Evolutionary conservation across 352 stramenopile genomes (phyloP).

Genomic region (Phytophthora citricola): DNA sequence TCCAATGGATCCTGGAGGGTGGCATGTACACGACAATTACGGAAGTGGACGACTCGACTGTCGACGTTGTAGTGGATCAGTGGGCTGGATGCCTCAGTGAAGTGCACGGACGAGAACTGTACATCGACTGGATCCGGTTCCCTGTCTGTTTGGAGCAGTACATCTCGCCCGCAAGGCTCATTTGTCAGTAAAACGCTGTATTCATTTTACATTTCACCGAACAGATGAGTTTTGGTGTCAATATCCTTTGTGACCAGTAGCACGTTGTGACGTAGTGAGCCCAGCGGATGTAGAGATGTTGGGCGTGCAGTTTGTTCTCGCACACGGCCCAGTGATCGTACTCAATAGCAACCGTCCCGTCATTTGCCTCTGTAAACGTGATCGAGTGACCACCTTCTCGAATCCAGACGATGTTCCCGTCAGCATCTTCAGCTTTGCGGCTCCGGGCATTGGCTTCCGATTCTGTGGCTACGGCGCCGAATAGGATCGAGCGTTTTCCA

Average conservation of each 20-base stretch:
- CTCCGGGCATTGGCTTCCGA: neutral
- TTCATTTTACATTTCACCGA: neutral
- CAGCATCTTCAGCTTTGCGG: neutral
- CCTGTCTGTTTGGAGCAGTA: constrained; percentile 9
- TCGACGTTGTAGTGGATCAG: constrained; percentile 5
- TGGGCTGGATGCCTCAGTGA: constrained; percentile 3
- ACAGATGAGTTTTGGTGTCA: neutral
- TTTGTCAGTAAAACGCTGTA: neutral
- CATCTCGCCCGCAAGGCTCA: neutral
- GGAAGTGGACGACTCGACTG: neutral
- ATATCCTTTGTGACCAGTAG: too few relatives aligned
- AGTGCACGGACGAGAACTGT: constrained; percentile 2
- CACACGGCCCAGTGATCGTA: neutral
- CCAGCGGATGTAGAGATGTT: neutral
- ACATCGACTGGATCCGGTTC: constrained; percentile 13
- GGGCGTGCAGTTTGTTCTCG: neutral
- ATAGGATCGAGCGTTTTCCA: too few relatives aligned
- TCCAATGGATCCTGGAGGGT: constrained; percentile 6
- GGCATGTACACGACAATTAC: constrained; percentile 8
- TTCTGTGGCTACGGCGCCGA: too few relatives aligned
- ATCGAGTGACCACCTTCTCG: neutral
- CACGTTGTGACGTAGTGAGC: neutral
- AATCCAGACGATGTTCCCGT: neutral
- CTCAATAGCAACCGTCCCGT: neutral
- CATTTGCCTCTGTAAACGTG: neutral